Base-by-base conservation (phyloP, 2,329 filamentous ascomycete species). In the Colletotrichum higginsianum region DNA sequence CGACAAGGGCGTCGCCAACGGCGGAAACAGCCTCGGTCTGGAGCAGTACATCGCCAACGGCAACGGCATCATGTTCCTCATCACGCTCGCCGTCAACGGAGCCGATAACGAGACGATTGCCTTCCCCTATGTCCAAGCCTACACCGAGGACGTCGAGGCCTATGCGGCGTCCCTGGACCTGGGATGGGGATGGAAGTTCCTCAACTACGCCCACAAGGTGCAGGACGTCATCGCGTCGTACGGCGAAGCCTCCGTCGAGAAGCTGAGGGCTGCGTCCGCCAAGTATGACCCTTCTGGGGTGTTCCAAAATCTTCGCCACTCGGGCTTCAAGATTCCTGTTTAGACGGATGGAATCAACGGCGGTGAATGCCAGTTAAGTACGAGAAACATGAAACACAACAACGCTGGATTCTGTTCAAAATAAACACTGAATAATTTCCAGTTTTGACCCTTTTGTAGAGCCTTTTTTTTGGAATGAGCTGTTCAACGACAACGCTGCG, bases 191-290 rank as follows among this genome's bases (percentile, higher is more conserved):
- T 80, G 78, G 78, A 76, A 75, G 56, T 87, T 85, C 62, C 76
- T 86, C 61, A 86, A 87, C 76, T 86, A 87, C 60, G 84, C 84
- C 2, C 78, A 82, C 53, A 71, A 75, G 2, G 77, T 75, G 21
- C 84, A 86, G 75, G 77, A 83, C 42, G 79, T 80, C 2, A 76
- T 86, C 11, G 53, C 75, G 2, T 76, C 79, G 2, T 83, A 84
- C 67, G 84, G 85, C 0, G 72, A 78, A 9, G 78, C 80, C 35
- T 83, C 82, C 30, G 67, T 85, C 23, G 74, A 75, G 0, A 79
- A 76, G 65, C 70, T 84, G 58, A 75, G 74, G 62, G 75, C 74
- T 16, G 77, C 80, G 1, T 78, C 78, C 15, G 67, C 73, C n/a
- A 82, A 80, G 71, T 84, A 83, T 52, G 82, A 84, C 56, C 81